Percentiles rank a stretch among this genome's conserved stretches.
Conservation (phyloP, 495 filamentous ascomycete species). For the Podospora didyma region DNA sequence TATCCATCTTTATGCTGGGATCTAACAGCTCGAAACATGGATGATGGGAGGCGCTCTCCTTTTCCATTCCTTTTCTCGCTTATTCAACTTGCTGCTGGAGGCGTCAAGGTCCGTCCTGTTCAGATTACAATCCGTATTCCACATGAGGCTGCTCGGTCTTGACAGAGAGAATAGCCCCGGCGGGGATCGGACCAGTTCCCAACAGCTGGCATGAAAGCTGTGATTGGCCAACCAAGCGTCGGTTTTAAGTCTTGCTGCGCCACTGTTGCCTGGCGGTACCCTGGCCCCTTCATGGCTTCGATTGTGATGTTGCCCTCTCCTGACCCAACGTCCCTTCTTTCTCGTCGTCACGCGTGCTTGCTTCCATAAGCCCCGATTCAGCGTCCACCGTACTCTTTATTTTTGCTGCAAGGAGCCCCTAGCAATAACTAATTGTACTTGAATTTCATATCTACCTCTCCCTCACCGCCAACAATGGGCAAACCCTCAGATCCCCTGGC, state of each 20-base stretch:
- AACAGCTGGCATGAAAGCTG: background rate
- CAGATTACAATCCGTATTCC: too few species aligned
- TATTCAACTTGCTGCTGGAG: too few species aligned
- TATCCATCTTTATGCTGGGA: too few species aligned
- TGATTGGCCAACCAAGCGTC: too few species aligned
- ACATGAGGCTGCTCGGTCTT: too few species aligned
- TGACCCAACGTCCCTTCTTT: background rate
- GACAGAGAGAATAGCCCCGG: too few species aligned
- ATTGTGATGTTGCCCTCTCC: background rate
- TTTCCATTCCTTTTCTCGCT: too few species aligned
- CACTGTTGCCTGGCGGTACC: conserved; percentile 4
- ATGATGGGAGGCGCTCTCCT: too few species aligned
- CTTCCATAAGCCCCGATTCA: too few species aligned
- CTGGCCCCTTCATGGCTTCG: background rate
- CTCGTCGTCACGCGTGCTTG: background rate
- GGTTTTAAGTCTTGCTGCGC: conserved; percentile 5
- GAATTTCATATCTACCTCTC: background rate
- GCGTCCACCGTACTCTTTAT: background rate
- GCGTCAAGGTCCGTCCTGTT: too few species aligned
- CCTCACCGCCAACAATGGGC: conserved; percentile 15
- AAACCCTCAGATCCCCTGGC: conserved; percentile 15
- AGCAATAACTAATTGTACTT: background rate
- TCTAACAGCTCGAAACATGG: too few species aligned
- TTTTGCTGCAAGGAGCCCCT: background rate
- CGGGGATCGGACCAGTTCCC: background rate